Conservation (phyloP, 75 land plant species). For the Picea glauca region DNA sequence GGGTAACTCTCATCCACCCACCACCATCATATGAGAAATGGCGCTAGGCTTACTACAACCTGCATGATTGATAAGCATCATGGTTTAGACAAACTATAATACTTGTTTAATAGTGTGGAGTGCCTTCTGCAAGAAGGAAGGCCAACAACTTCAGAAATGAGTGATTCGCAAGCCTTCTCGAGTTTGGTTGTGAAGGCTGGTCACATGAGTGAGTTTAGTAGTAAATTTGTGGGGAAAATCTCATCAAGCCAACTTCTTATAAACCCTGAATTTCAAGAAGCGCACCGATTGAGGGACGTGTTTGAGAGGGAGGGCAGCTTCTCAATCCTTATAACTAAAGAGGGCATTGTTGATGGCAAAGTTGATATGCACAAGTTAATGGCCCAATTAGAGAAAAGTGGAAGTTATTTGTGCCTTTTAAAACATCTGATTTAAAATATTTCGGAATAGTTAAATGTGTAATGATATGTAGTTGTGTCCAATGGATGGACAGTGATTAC, state of each 20-base stretch:
- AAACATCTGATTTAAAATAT: too few relatives aligned
- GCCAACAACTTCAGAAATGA: constrained; percentile 67
- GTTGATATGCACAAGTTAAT: constrained; percentile 71
- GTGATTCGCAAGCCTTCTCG: constrained; percentile 59
- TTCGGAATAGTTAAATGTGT: too few relatives aligned
- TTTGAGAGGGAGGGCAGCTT: constrained; percentile 67
- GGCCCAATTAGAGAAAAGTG: constrained; percentile 85
- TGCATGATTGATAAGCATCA: too few relatives aligned
- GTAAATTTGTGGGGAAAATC: constrained; percentile 86
- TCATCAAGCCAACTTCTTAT: constrained; percentile 76
- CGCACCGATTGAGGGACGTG: constrained; percentile 62
- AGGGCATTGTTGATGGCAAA: constrained; percentile 35
- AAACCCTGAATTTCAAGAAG: constrained; percentile 76
- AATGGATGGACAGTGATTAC: too few relatives aligned
- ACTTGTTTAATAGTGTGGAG: constrained; percentile 97
- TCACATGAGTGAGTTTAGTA: constrained; percentile 88
- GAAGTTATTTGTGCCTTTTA: too few relatives aligned
- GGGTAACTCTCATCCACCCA: too few relatives aligned
- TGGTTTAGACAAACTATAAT: too few relatives aligned
- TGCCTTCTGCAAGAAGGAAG: too few relatives aligned
- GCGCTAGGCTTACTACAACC: too few relatives aligned
- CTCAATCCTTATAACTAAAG: constrained; percentile 77
- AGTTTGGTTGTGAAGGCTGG: constrained; percentile 87
- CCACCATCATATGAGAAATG: too few relatives aligned
- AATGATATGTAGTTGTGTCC: too few relatives aligned